Base-by-base conservation (phyloP, 1,284 basidiomycete genomes). In the Microbotryum saponariae region DNA sequence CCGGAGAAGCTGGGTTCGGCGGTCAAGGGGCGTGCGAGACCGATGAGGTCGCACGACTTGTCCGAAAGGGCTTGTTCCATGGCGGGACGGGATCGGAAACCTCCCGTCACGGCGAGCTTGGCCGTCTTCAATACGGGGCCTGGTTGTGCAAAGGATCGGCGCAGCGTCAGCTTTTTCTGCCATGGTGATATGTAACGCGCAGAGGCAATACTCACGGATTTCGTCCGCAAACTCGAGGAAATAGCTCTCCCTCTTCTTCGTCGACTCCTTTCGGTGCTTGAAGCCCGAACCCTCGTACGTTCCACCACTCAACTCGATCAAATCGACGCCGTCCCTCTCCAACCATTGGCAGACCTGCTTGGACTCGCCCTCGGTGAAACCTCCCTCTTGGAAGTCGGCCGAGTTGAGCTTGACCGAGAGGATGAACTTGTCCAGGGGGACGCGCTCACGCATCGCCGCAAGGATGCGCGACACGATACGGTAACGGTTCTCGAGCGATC, bases 251-350 rank as follows among this genome's bases (percentile, higher is more conserved):
- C 77, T 72, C 54, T 71, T 58, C 58, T 64, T 73, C 49, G 77
- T 73, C 45, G 53, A 51, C 56, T 78, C 79, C 58, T 73, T 72
- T 69, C 71, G 69, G 70, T 75, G 72, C 12, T 68, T 58, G 60
- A 68, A 75, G 2, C 65, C 74, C 51, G 71, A 46, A 52, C 56
- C 67, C 61, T 80, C 79, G 63, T 80, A 81, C 0, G 75, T 78
- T 31, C 79, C 78, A 20, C 80, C 79, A 56, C 68, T 74, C 55
- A 81, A 64, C 65, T 82, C 82, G 48, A 83, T 79, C 67, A 83
- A 73, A 70, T 83, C 81, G 5, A 82, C 74, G 1, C 75, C 74
- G 2, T 72, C 73, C 12, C 69, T 73, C 62, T 82, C 81, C 48
- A 83, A 73, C 68, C 77, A 72, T 55, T 73, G 65, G 52, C 79